These are phyloP conservation scores for Hydnomerulius pinastri DNA, from an alignment of 768 basidiomycete genomes.

Conservation along the genomic window DNA sequence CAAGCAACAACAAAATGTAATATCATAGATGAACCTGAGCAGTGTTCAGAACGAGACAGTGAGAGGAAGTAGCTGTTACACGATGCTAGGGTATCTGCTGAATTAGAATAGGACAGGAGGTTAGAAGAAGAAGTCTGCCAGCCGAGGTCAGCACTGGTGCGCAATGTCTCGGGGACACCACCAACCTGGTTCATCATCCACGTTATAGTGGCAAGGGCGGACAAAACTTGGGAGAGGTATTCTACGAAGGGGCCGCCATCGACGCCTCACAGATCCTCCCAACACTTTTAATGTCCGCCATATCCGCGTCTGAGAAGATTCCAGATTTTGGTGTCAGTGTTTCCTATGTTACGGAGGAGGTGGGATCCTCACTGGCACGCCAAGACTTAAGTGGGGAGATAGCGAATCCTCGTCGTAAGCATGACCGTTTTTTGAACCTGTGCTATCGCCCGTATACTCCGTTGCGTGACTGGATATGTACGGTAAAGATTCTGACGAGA, in stretches of 20 bases:
- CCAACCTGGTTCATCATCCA: conserved; percentile 27
- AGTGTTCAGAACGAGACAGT: background rate
- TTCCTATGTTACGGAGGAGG: background rate
- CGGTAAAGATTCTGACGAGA: conserved; percentile 25
- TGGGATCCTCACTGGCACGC: conserved; percentile 19
- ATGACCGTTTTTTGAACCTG: background rate
- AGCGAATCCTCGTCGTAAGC: conserved; percentile 10
- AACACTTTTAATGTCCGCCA: conserved; percentile 17
- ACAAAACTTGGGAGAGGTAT: background rate
- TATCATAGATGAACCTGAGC: background rate
- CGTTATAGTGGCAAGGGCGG: conserved; percentile 21
- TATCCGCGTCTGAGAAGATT: conserved; percentile 16
- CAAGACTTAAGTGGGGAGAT: conserved; percentile 6
- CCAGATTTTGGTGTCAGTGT: background rate
- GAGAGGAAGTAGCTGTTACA: background rate
- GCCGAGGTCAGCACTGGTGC: background rate
- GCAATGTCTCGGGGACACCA: background rate
- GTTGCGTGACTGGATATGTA: conserved; percentile 5
- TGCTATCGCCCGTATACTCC: conserved; percentile 5
- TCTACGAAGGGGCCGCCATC: conserved; percentile 15
- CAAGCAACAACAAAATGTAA: background rate
- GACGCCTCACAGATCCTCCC: conserved; percentile 16
- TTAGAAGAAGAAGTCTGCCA: conserved; percentile 18
- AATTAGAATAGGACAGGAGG: background rate
- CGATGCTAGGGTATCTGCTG: background rate